Evolutionary conservation across 2,329 filamentous ascomycete species (phyloP).

Genomic region (Colletotrichum shisoi): DNA sequence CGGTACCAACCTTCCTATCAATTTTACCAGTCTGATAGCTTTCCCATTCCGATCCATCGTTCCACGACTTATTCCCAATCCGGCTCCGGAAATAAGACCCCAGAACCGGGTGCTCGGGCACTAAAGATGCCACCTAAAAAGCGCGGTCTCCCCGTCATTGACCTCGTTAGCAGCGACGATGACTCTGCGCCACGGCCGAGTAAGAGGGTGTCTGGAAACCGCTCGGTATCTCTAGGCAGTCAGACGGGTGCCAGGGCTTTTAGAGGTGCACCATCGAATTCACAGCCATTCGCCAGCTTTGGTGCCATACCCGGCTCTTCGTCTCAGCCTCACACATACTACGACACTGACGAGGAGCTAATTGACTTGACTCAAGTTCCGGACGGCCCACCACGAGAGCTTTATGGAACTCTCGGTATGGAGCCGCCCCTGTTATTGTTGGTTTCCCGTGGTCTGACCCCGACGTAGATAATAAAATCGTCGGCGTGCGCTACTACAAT

Average conservation of each 20-base stretch:
- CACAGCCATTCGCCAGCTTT: conserved; percentile 6
- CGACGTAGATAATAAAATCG: conserved; percentile 56
- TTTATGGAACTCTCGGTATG: conserved; percentile 59
- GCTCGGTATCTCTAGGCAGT: background rate
- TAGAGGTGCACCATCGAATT: conserved; percentile 21
- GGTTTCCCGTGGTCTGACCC: conserved; percentile 6
- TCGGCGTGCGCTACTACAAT: conserved; percentile 66
- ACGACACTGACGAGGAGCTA: conserved; percentile 49
- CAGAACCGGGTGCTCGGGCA: background rate
- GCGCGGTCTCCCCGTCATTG: conserved; percentile 51
- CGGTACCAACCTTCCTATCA: conserved; percentile 29
- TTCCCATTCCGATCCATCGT: conserved; percentile 14
- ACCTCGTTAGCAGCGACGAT: conserved; percentile 50
- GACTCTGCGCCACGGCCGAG: conserved; percentile 8
- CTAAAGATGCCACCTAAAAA: conserved; percentile 44
- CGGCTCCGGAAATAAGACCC: background rate
- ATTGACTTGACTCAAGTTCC: conserved; percentile 56
- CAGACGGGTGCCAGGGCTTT: conserved; percentile 40
- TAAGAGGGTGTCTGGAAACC: conserved; percentile 23
- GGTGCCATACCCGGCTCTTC: conserved; percentile 26
- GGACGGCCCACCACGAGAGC: conserved; percentile 53
- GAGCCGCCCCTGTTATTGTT: background rate
- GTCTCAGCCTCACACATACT: conserved; percentile 36
- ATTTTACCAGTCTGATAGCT: conserved; percentile 12
- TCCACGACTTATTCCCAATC: conserved; percentile 19